Conservation (phyloP, 176 grass and related monocot genomes). For the Bonia amplexicaulis region DNA sequence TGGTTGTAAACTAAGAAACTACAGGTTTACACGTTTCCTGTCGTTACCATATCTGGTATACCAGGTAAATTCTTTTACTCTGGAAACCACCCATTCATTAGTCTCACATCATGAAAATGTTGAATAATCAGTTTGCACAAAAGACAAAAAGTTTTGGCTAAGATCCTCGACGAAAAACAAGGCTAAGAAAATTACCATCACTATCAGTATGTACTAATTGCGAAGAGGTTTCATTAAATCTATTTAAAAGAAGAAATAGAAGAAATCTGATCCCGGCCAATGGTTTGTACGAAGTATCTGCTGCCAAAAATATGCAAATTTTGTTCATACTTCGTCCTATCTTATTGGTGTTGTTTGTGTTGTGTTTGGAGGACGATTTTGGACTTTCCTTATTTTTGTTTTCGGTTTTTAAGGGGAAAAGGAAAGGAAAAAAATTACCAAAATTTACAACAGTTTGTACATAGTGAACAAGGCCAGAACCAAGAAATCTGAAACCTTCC, state of each 20-base stretch:
- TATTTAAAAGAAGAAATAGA: neutral
- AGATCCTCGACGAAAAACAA: neutral
- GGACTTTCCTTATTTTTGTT: too few relatives aligned
- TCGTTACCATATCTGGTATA: neutral
- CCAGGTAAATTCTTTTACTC: neutral
- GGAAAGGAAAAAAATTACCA: too few relatives aligned
- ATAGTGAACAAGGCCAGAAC: neutral
- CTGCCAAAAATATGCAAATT: neutral
- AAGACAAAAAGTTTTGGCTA: too few relatives aligned
- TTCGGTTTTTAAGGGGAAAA: too few relatives aligned
- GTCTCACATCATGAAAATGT: too few relatives aligned
- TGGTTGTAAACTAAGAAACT: slow-evolving; percentile 5
- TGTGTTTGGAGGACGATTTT: too few relatives aligned
- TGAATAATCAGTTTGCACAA: too few relatives aligned
- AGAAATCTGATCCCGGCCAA: neutral
- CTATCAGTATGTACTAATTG: neutral
- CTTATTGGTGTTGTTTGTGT: neutral
- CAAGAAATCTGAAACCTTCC: neutral
- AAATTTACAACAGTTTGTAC: too few relatives aligned
- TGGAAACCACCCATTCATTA: neutral
- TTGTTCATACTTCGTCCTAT: neutral
- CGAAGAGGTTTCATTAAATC: neutral
- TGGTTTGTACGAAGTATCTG: neutral
- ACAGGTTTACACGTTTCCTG: neutral
- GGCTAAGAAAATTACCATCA: neutral